phyloP scores from a whole-genome alignment of 768 basidiomycete genomes.

The Mycena chlorophos region DNA sequence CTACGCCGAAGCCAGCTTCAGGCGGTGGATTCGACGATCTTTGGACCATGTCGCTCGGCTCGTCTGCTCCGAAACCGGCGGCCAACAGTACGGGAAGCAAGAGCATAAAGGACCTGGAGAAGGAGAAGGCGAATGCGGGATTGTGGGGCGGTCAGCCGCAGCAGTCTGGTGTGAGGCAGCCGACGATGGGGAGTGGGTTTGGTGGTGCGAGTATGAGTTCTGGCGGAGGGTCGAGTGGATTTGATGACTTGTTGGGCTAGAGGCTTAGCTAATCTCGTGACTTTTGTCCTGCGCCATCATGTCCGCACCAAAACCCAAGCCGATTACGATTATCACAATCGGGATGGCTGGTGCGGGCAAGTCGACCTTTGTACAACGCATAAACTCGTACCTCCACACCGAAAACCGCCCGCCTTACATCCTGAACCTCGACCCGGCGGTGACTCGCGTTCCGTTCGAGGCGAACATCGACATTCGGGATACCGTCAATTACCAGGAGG shows the following conservation, averaged over 20 bases:
- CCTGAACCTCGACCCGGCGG: constrained; percentile 97
- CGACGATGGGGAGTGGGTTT: constrained; percentile 16
- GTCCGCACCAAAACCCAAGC: constrained; percentile 48
- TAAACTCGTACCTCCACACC: constrained; percentile 89
- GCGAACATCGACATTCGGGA: constrained; percentile 98
- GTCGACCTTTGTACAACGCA: constrained; percentile 93
- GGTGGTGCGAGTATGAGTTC: constrained; percentile 1
- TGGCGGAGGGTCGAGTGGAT: constrained; percentile 4
- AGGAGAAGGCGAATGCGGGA: constrained; percentile 78
- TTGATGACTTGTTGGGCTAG: background rate
- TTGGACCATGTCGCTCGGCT: constrained; percentile 79
- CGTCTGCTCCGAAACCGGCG: constrained; percentile 39
- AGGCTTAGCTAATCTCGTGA: background rate
- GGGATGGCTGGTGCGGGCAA: constrained; percentile 98
- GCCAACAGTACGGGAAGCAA: constrained; percentile 45
- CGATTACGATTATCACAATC: constrained; percentile 84
- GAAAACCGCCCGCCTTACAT: constrained; percentile 83
- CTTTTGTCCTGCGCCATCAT: constrained; percentile 15
- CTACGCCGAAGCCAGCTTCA: constrained; percentile 43
- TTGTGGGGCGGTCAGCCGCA: constrained; percentile 63
- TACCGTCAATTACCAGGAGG: constrained; percentile 95
- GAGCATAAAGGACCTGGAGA: constrained; percentile 87
- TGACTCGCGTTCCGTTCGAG: constrained; percentile 86
- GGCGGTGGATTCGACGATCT: constrained; percentile 77
- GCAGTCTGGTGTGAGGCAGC: constrained; percentile 9